Conservation (phyloP, 805 yeast species). For the Ogataea thermomethanolica region DNA sequence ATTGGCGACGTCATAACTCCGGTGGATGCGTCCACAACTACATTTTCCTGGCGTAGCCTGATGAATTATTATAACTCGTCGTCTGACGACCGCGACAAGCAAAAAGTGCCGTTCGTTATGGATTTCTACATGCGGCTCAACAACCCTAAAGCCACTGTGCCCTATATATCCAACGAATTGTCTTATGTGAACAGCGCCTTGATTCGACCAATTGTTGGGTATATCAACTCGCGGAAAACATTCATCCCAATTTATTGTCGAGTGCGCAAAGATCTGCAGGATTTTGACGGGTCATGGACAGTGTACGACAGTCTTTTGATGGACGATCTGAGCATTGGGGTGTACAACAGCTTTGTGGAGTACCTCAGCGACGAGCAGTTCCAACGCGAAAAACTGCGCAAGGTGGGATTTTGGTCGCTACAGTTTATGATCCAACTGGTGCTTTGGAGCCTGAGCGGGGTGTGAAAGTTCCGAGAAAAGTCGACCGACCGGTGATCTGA, state of each 20-base stretch:
- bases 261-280: constrained; percentile 71
- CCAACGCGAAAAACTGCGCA: constrained; percentile 64
- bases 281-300: constrained; percentile 97
- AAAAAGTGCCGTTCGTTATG: constrained; percentile 49
- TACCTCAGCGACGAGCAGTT: constrained; percentile 87
- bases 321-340: constrained; percentile 88
- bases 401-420: constrained; percentile 90
- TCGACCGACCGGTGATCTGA: too few relatives aligned
- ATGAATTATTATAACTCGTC: constrained; percentile 29
- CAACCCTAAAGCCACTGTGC: constrained; percentile 85
- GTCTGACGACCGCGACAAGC: neutral
- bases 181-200: constrained; percentile 91
- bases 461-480: neutral
- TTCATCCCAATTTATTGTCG: constrained; percentile 84
- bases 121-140: constrained; percentile 77
- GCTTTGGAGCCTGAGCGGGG: constrained; percentile 76
- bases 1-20: constrained; percentile 88
- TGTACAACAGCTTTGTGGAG: constrained; percentile 84
- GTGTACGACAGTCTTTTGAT: constrained; percentile 83
- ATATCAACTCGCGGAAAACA: constrained; percentile 86
- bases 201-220: constrained; percentile 91
- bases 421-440: constrained; percentile 80
- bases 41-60: constrained; percentile 43
- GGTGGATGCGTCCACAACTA: constrained; percentile 38
- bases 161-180: constrained; percentile 80